Conservation (phyloP, 2,329 filamentous ascomycete species). For the Davidsoniella australis region DNA sequence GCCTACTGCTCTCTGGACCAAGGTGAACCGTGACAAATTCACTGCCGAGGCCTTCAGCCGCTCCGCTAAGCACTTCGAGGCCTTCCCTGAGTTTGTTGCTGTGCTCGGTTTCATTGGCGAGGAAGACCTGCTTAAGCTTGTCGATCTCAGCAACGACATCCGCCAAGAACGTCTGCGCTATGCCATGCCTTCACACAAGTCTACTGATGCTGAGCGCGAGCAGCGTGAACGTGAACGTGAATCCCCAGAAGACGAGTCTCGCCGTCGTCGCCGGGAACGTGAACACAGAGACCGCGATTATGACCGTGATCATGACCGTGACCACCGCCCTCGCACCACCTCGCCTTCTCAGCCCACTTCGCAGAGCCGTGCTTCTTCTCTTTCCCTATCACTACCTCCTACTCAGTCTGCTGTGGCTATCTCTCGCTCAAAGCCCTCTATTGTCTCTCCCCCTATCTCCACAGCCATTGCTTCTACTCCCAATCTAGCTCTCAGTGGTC, state of each 20-base stretch:
- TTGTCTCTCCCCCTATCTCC: constrained; percentile 5
- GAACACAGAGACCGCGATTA: constrained; percentile 21
- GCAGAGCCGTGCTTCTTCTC: constrained; percentile 5
- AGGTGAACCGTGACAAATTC: constrained; percentile 35
- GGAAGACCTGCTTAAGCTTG: constrained; percentile 27
- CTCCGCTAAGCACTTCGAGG: constrained; percentile 42
- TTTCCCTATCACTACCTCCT: constrained; percentile 3
- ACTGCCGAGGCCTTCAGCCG: constrained; percentile 40
- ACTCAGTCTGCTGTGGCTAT: constrained; percentile 1
- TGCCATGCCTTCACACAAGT: constrained; percentile 2
- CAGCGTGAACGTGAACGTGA: constrained; percentile 11
- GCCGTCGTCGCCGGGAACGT: constrained; percentile 18
- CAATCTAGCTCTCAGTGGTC: neutral
- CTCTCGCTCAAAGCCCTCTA: constrained; percentile 4
- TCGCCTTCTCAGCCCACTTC: constrained; percentile 18
- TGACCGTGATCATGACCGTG: constrained; percentile 22
- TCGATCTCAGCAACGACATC: constrained; percentile 5
- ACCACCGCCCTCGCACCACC: constrained; percentile 15
- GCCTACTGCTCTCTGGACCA: constrained; percentile 41
- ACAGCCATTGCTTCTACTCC: neutral
- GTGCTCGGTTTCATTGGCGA: constrained; percentile 37
- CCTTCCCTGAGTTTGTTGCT: constrained; percentile 41
- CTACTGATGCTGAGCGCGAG: neutral
- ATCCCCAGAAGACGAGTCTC: constrained; percentile 19
- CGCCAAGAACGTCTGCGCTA: constrained; percentile 7